Evolutionary conservation across 495 filamentous ascomycete species (phyloP), one percentile per base, ranked within the genome.

Genomic region (Pseudomonodictys pantanalensis): DNA sequence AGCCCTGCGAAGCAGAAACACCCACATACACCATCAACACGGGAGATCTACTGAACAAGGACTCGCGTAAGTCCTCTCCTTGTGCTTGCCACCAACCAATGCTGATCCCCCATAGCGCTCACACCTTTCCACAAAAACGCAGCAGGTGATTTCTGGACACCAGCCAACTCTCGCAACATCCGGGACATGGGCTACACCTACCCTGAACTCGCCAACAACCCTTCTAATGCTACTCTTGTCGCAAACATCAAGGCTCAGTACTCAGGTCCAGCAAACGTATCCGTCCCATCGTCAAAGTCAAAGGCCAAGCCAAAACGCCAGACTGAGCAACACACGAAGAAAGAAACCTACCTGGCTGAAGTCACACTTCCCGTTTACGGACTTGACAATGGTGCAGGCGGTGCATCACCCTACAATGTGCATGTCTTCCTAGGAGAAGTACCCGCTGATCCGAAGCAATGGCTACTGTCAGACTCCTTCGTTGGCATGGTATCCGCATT

Each of bases 141-240:
- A 7, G 51, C 26, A 38, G 70, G 73, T 35, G 58, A 54, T 20
- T 71, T 74, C 52, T 76, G 70, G 66, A 78, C 72, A 0, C 72
- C 77, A 3, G 46, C 54, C 6, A 60, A 51, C 3, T 64, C 59
- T 8, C 67, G 74, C 17, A 60, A 45, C 23, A 73, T 65, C 9
- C 10, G 29, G 11, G 26, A 51, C 3, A 80, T 86, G 51, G 77
- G 76, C 39, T 87, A 87, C 70, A 82, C 78, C 4, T 87, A 87
- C 64, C 68, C 80, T 10, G 84, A 87, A 54, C 73, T 84, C 46
- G 61, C 44, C 23, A 59, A 60, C 39, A 60, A 53, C 28, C 57
- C 38, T 6, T 26, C 42, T 3, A 58, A 58, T 25, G 43, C 43
- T 7, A 58, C 55, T 12, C 45, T 58, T 12, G 45, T 49, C 20